A percentile compares a stretch with the other conserved stretches of the same genome.
These are phyloP conservation scores for Microbotryum scabiosae DNA, from an alignment of 1,284 basidiomycete species.

Conservation along the genomic window DNA sequence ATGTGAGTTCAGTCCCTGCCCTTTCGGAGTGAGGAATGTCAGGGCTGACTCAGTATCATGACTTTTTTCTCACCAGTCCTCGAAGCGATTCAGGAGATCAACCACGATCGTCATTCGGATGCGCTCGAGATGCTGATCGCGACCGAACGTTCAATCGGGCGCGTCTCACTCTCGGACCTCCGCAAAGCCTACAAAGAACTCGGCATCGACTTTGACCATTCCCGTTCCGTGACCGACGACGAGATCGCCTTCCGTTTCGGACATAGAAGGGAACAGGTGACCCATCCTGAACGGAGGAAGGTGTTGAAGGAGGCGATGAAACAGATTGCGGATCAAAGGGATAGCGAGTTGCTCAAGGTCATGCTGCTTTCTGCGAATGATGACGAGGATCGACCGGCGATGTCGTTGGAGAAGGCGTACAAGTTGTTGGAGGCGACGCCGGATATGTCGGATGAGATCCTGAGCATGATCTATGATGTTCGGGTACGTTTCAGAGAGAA, in stretches of 20 bases:
- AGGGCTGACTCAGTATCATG: background rate
- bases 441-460: conserved; percentile 63
- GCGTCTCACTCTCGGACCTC: conserved; percentile 8
- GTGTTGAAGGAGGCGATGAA: conserved; percentile 17
- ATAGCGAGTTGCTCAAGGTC: conserved; percentile 56
- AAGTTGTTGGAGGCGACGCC: conserved; percentile 59
- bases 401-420: conserved; percentile 56
- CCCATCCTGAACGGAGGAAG: conserved; percentile 9
- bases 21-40: background rate
- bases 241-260: conserved; percentile 62
- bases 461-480: conserved; percentile 63
- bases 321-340: conserved; percentile 41
- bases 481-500: conserved; percentile 49
- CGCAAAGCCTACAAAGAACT: conserved; percentile 16
- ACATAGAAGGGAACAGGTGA: conserved; percentile 36
- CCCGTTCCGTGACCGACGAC: conserved; percentile 58
- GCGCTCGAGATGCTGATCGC: conserved; percentile 10
- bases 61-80: background rate
- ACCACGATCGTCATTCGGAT: conserved; percentile 2
- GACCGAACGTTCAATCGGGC: conserved; percentile 8
- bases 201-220: conserved; percentile 42
- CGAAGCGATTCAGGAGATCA: conserved; percentile 8
- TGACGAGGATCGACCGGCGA: conserved; percentile 42
- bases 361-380: conserved; percentile 54
- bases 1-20: background rate